Base-by-base conservation (phyloP, 169 alveolate genomes). In the Amoebophrya sp. region DNA sequence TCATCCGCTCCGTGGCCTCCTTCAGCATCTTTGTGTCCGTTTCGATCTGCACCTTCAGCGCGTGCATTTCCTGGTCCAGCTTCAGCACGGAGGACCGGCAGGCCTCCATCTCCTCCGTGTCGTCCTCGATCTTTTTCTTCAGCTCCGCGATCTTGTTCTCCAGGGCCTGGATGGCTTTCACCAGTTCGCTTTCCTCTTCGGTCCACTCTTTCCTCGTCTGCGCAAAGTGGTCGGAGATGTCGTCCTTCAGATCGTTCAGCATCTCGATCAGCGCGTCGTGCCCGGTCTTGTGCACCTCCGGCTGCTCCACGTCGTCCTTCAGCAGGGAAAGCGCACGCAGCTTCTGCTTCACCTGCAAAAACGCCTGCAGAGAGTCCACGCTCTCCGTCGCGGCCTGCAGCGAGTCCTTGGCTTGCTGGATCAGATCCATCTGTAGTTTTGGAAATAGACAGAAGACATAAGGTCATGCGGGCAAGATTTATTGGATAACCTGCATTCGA, bases 31-130 rank as follows among this genome's bases (percentile, higher is more conserved):
- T n/a, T 0, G 83, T 66, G 83, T 66, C 83, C 35, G 83, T 66
- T 25, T 66, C 83, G 83, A 66, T 66, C 35, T 66, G 83, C 39
- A 66, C 83, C 83, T 66, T 66, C 39, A 66, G 83, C 83, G 83
- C 83, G 35, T 66, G 83, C 83, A 66, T 66, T 25, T 66, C 83
- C 83, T 66, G 83, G 83, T 66, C 83, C 35, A 66, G 35, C 83
- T 66, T 66, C 83, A 66, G 35, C 1, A 66, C 83, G 10, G 35
- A 12, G 32, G 83, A 2, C 10, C 83, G 83, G 38, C 10, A 0
- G 83, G 1, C 83, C 83, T 66, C 83, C 83, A 66, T 66, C 83
- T 66, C 83, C 83, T 66, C 83, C 1, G 83, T 66, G 35, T 66
- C 83, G 35, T 66, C 83, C 83, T 66, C 83, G 35, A 66, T 66